Evolutionary conservation across 1,139 yeast species (phyloP).

Genomic region (Taphrina betulina): DNA sequence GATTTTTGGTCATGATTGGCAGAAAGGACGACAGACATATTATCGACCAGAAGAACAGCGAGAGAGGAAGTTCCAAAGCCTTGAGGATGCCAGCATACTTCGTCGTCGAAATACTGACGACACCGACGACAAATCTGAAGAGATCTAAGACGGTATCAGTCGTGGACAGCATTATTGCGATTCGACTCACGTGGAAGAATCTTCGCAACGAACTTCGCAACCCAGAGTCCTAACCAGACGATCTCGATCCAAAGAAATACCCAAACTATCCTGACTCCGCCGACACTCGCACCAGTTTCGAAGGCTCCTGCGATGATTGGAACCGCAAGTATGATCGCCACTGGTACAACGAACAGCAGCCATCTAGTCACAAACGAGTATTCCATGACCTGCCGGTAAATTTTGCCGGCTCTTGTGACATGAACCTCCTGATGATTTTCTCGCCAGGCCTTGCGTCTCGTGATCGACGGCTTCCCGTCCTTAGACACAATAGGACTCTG

Average conservation of each 20-base stretch:
- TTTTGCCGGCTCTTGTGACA: slow-evolving; percentile 29
- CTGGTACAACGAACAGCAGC: slow-evolving; percentile 47
- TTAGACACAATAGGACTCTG: slow-evolving; percentile 18
- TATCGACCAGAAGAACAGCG: slow-evolving; percentile 40
- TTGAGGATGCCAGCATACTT: slow-evolving; percentile 44
- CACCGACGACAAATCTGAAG: slow-evolving; percentile 42
- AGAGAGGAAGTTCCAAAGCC: slow-evolving; percentile 46
- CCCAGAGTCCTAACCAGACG: slow-evolving; percentile 48
- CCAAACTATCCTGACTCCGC: slow-evolving; percentile 47
- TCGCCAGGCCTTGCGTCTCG: slow-evolving; percentile 25
- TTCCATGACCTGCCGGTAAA: slow-evolving; percentile 32
- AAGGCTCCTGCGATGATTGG: slow-evolving; percentile 48
- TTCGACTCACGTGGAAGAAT: slow-evolving; percentile 45
- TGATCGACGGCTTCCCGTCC: slow-evolving; percentile 4
- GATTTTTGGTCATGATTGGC: slow-evolving; percentile 46
- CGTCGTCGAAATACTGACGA: slow-evolving; percentile 45
- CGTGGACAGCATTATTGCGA: too few relatives aligned
- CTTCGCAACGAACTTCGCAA: slow-evolving; percentile 45
- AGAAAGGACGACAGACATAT: slow-evolving; percentile 43
- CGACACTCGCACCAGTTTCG: slow-evolving; percentile 42
- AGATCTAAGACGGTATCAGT: slow-evolving; percentile 5
- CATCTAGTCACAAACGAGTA: slow-evolving; percentile 43
- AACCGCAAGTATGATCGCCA: slow-evolving; percentile 46
- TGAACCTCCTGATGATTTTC: slow-evolving; percentile 12
- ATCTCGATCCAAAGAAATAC: slow-evolving; percentile 49